Conservation (phyloP, 805 yeast species). For the Candida coquimbonensis region DNA sequence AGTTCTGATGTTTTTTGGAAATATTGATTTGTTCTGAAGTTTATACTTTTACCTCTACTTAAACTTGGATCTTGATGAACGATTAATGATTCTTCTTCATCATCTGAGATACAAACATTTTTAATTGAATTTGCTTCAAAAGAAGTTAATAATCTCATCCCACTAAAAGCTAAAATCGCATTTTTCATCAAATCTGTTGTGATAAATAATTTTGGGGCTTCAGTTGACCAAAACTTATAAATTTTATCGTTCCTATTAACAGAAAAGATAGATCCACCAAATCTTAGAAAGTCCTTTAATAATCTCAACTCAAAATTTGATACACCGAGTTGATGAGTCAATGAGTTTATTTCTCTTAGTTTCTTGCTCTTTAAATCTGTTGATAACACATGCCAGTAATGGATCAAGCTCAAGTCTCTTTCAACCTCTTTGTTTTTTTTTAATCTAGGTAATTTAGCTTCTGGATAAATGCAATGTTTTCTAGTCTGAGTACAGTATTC, state of each 20-base stretch:
- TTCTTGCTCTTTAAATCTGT: neutral
- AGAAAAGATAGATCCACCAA: constrained; percentile 17
- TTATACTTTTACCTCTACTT: constrained; percentile 4
- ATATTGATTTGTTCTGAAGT: constrained; percentile 11
- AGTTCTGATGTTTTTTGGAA: constrained; percentile 9
- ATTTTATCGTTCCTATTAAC: constrained; percentile 8
- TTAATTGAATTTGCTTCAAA: constrained; percentile 11
- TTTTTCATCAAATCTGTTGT: constrained; percentile 11
- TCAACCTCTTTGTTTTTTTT: neutral
- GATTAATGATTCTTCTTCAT: constrained; percentile 6
- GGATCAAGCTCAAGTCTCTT: neutral
- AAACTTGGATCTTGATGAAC: neutral
- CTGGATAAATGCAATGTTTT: constrained; percentile 66
- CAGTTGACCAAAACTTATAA: constrained; percentile 11
- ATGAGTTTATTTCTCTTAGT: constrained; percentile 13
- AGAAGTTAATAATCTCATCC: constrained; percentile 16
- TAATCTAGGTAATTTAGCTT: neutral
- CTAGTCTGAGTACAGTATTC: constrained; percentile 66
- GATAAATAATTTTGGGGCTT: constrained; percentile 15
- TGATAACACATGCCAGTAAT: neutral
- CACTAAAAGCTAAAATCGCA: constrained; percentile 16
- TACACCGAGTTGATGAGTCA: constrained; percentile 11
- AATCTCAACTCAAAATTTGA: constrained; percentile 16
- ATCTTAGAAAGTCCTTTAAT: constrained; percentile 16
- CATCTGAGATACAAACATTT: constrained; percentile 9